These are phyloP conservation scores for Fusarium sp. DNA, from an alignment of 2,329 filamentous ascomycete species.

Conservation along the genomic window DNA sequence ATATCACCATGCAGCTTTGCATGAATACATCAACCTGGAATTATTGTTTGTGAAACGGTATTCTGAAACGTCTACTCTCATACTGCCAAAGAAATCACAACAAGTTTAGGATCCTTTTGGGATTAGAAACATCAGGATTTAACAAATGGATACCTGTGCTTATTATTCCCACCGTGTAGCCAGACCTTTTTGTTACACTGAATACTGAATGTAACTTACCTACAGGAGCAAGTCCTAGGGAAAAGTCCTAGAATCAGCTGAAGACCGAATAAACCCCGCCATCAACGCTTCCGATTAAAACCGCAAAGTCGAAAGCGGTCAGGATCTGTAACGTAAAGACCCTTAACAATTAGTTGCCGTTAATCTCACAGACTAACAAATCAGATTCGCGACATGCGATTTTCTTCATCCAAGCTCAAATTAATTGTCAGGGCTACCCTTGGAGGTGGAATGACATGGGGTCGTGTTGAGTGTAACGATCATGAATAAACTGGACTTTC, in stretches of 20 bases:
- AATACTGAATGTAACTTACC: not conserved
- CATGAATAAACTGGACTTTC: slow-evolving; percentile 9
- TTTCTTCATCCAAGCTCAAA: slow-evolving; percentile 37
- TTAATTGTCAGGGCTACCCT: slow-evolving; percentile 38
- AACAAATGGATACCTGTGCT: slow-evolving; percentile 1
- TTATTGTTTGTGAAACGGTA: slow-evolving; percentile 32
- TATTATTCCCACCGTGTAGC: slow-evolving; percentile 28
- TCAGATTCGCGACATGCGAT: slow-evolving; percentile 13
- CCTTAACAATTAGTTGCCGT: slow-evolving; percentile 32
- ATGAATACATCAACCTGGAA: slow-evolving; percentile 20
- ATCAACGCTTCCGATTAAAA: slow-evolving; percentile 29
- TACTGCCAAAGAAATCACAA: not conserved
- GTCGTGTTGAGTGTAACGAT: slow-evolving; percentile 1
- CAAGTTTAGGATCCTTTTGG: not conserved
- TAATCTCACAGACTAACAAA: slow-evolving; percentile 38
- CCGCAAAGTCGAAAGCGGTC: slow-evolving; percentile 29
- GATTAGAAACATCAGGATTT: not conserved
- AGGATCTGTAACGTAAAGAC: slow-evolving; percentile 24
- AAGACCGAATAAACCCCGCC: slow-evolving; percentile 12
- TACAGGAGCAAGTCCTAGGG: slow-evolving; percentile 19
- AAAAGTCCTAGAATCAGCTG: slow-evolving; percentile 21
- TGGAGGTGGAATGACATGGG: slow-evolving; percentile 32
- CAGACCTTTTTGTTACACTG: slow-evolving; percentile 4
- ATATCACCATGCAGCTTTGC: slow-evolving; percentile 14
- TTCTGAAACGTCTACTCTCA: slow-evolving; percentile 30